Conservation (phyloP, 805 yeast species). For the Candida silvicultrix region DNA sequence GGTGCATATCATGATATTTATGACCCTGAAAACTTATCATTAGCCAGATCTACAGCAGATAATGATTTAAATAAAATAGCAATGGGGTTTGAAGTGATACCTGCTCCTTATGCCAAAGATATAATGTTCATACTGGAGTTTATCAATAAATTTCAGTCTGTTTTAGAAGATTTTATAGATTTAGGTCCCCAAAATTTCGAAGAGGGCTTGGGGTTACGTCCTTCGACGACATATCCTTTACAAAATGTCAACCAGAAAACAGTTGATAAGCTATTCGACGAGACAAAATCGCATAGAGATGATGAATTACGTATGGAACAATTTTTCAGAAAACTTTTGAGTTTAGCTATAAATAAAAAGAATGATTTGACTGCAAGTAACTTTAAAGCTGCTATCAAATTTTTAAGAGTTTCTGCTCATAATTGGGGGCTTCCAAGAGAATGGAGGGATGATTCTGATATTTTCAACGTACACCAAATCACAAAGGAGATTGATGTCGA, state of each 20-base stretch:
- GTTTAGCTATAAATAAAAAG: conserved; percentile 13
- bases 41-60: neutral
- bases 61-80: conserved; percentile 13
- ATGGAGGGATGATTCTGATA: conserved; percentile 21
- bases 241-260: conserved; percentile 11
- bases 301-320: conserved; percentile 7
- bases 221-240: conserved; percentile 6
- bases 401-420: conserved; percentile 10
- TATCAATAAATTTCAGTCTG: conserved; percentile 13
- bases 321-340: conserved; percentile 11
- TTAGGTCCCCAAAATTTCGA: conserved; percentile 22
- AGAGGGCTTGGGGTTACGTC: conserved; percentile 13
- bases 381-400: conserved; percentile 10
- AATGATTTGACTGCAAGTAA: conserved; percentile 5
- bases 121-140: conserved; percentile 16
- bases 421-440: conserved; percentile 20
- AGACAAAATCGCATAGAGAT: neutral
- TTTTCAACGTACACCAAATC: conserved; percentile 7
- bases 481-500: conserved; percentile 1
- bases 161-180: conserved; percentile 12
- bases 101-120: conserved; percentile 19
- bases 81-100: conserved; percentile 18
- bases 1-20: conserved; percentile 11
- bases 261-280: neutral
- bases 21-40: conserved; percentile 4